A percentile compares a stretch with the other conserved stretches of the same genome.
These are phyloP conservation scores for Lactarius hatsudake DNA, from an alignment of 768 basidiomycete species.

Conservation along the genomic window DNA sequence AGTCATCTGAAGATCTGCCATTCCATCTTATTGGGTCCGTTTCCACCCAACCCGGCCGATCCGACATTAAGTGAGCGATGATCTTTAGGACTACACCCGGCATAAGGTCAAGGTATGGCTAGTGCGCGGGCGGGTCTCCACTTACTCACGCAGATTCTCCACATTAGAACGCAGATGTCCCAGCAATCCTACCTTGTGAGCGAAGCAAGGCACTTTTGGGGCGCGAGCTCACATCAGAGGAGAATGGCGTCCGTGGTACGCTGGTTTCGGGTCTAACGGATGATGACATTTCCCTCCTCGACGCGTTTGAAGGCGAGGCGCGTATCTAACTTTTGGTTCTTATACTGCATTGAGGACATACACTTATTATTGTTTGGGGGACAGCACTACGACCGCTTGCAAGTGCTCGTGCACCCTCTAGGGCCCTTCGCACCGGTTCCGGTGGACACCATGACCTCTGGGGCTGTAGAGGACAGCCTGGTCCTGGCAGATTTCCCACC, in stretches of 20 bases:
- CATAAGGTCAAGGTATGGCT: constrained; percentile 66
- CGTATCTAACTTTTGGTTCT: constrained; percentile 30
- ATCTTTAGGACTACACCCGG: constrained; percentile 66
- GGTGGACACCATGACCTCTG: constrained; percentile 13
- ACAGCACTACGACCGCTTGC: constrained; percentile 69
- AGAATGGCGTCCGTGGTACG: constrained; percentile 75
- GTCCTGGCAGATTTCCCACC: constrained; percentile 42
- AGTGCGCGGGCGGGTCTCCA: not conserved
- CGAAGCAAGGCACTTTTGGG: constrained; percentile 40
- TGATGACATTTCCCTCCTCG: constrained; percentile 61
- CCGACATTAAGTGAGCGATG: not conserved
- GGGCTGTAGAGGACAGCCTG: constrained; percentile 35
- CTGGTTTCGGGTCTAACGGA: constrained; percentile 69
- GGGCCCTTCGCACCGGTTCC: constrained; percentile 37
- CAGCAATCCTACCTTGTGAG: constrained; percentile 67
- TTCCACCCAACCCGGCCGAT: not conserved
- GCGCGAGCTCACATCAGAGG: constrained; percentile 52
- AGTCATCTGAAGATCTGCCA: constrained; percentile 62
- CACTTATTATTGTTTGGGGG: not conserved
- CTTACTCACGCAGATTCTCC: not conserved
- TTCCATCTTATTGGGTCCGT: constrained; percentile 69
- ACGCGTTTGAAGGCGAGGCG: constrained; percentile 81
- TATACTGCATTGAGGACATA: not conserved
- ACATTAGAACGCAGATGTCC: constrained; percentile 70
- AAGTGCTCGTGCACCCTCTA: constrained; percentile 57